A percentile compares a stretch with the other conserved stretches of the same genome.
Evolutionary conservation across 1,284 basidiomycete species (phyloP).

Genomic region (Sparassis latifolia): DNA sequence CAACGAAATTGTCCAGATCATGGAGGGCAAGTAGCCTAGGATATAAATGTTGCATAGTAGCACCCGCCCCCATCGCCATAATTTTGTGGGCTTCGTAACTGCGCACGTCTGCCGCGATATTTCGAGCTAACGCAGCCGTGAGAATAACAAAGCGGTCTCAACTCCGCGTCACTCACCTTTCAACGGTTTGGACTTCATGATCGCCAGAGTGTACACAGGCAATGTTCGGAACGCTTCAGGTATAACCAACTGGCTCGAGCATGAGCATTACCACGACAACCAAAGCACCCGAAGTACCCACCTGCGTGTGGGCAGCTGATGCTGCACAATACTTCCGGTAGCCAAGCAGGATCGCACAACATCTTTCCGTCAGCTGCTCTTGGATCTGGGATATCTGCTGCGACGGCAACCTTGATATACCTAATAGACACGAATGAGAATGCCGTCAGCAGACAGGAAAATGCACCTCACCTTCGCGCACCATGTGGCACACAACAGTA

Average conservation of each 20-base stretch:
- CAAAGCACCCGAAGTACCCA: constrained; percentile 25
- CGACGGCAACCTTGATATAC: constrained; percentile 58
- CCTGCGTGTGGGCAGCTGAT: constrained; percentile 77
- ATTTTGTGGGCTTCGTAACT: constrained; percentile 82
- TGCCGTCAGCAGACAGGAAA: background rate
- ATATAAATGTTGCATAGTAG: constrained; percentile 79
- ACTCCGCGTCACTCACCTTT: constrained; percentile 54
- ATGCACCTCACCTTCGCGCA: constrained; percentile 66
- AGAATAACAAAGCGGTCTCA: constrained; percentile 3
- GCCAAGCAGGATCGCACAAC: constrained; percentile 78
- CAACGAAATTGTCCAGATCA: constrained; percentile 70
- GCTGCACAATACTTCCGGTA: constrained; percentile 92
- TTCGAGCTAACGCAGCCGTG: constrained; percentile 47
- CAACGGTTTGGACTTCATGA: constrained; percentile 88
- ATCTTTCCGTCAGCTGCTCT: constrained; percentile 81
- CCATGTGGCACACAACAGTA: constrained; percentile 66
- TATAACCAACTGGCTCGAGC: constrained; percentile 67
- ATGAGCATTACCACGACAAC: background rate
- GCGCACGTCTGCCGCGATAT: constrained; percentile 90
- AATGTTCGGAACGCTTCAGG: constrained; percentile 92
- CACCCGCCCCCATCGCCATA: constrained; percentile 62
- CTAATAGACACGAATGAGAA: constrained; percentile 31
- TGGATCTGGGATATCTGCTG: constrained; percentile 74
- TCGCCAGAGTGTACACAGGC: constrained; percentile 78
- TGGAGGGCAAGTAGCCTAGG: constrained; percentile 89